Evolutionary conservation across 352 stramenopile species (phyloP).

Genomic region (Pythium sp.): DNA sequence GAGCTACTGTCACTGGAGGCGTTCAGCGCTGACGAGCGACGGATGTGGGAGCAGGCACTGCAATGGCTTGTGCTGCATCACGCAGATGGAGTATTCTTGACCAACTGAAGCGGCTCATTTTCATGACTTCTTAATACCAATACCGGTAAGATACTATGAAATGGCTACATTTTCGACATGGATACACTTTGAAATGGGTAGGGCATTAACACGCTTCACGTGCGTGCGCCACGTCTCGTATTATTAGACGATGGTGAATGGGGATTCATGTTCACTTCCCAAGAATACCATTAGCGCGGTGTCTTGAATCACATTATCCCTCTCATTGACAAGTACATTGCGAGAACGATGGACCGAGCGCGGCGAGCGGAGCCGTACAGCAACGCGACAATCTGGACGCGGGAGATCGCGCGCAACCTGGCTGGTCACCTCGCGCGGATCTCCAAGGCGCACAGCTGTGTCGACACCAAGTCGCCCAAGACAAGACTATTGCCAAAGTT

Average conservation of each 20-base stretch:
- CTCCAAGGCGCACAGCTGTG: constrained; percentile 66
- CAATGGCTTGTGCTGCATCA: constrained; percentile 35
- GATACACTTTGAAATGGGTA: neutral
- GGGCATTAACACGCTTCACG: neutral
- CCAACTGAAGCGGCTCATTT: neutral
- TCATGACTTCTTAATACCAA: neutral
- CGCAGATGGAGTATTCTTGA: constrained; percentile 1
- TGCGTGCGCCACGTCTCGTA: neutral
- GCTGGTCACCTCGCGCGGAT: constrained; percentile 64
- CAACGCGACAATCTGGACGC: constrained; percentile 74
- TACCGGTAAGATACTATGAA: neutral
- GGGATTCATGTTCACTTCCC: neutral
- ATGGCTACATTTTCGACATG: constrained; percentile 5
- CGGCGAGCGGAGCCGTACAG: constrained; percentile 74
- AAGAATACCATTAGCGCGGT: constrained; percentile 3
- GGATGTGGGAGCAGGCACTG: constrained; percentile 36
- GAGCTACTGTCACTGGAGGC: constrained; percentile 41
- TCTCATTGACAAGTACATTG: neutral
- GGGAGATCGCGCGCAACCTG: constrained; percentile 68
- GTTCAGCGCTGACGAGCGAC: constrained; percentile 24
- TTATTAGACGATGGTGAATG: neutral
- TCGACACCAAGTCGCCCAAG: constrained; percentile 70
- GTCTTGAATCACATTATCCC: neutral
- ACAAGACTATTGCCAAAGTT: constrained; percentile 46
- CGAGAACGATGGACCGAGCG: constrained; percentile 52